Evolutionary conservation across 768 basidiomycete genomes (phyloP), one percentile per base, ranked within the genome.

Genomic region (Mrakia gelida): DNA sequence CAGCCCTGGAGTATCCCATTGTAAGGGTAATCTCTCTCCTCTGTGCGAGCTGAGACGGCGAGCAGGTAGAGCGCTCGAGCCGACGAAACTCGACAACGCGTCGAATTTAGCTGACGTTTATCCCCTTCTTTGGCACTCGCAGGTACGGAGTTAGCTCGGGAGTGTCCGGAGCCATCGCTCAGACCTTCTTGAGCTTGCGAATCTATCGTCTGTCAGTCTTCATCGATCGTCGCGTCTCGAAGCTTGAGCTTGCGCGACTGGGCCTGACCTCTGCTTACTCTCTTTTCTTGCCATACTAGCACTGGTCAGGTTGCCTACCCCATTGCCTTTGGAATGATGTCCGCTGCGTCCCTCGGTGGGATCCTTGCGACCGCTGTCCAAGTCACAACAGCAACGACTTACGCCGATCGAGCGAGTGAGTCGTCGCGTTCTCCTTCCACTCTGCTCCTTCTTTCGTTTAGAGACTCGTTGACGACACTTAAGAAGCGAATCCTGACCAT

Each of bases 391-490:
- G 67, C 67, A 5, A n/a, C 41, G 3, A 41, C 67, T 1, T 70
- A 70, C 41, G 21, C 38, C 41, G 67, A 70, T n/a, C 41, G 67
- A n/a, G 34, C 67, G 23, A 70, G 65, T 67, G 62, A n/a, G 62
- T 63, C 30, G n/a, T 67, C 38, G 30, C 38, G 38, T n/a, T 34
- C 34, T 34, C 13, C 4, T 13, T 65, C 63, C 63, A 10, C 7
- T 32, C 63, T n/a, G n/a, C 32, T 38, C 65, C 30, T 16, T 41
- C 32, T 16, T 15, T 13, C 18, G 11, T 28, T 28, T 38, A 38
- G 4, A 38, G 23, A n/a, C 30, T 15, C 65, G 13, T 34, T 10
- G 65, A 21, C 38, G 10, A 7, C 32, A 21, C 1, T 30, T 6
- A n/a, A n/a, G n/a, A n/a, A n/a, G n/a, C n/a, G n/a, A n/a, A n/a